Evolutionary conservation across 495 filamentous ascomycete species (phyloP).

Genomic region (Darksidea phi): DNA sequence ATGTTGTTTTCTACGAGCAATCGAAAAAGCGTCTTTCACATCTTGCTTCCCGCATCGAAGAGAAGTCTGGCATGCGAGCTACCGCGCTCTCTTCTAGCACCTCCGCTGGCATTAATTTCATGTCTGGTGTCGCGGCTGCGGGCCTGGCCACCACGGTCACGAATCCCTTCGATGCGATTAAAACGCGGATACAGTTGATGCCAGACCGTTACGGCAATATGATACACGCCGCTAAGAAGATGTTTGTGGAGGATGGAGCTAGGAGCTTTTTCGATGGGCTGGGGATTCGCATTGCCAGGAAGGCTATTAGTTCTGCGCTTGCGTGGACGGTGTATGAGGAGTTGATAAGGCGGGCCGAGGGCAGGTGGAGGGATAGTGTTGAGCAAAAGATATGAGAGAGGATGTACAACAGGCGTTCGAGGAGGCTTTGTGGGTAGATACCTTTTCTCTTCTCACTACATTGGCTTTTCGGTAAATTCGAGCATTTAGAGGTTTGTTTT

Average conservation of each 20-base stretch:
- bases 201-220: slow-evolving; percentile 83
- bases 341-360: slow-evolving; percentile 74
- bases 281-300: slow-evolving; percentile 81
- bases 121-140: slow-evolving; percentile 74
- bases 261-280: slow-evolving; percentile 83
- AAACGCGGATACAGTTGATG: slow-evolving; percentile 90
- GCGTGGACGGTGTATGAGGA: slow-evolving; percentile 98
- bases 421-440: too few relatives aligned
- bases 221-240: slow-evolving; percentile 67
- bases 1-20: slow-evolving; percentile 93
- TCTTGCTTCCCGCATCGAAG: slow-evolving; percentile 34
- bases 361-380: slow-evolving; percentile 48
- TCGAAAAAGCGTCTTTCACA: slow-evolving; percentile 64
- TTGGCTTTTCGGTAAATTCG: not conserved
- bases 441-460: too few relatives aligned
- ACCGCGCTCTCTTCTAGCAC: slow-evolving; percentile 23
- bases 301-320: slow-evolving; percentile 85
- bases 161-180: slow-evolving; percentile 95
- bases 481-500: not conserved
- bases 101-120: slow-evolving; percentile 73
- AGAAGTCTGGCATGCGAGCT: slow-evolving; percentile 2
- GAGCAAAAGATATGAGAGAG: slow-evolving; percentile 16
- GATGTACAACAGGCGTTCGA: not conserved
- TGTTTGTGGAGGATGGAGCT: slow-evolving; percentile 79
- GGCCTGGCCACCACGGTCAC: slow-evolving; percentile 80